Percentiles rank a stretch among this genome's conserved stretches.
Conservation (phyloP, 176 grass and related monocot species). For the Dactylis glomerata region DNA sequence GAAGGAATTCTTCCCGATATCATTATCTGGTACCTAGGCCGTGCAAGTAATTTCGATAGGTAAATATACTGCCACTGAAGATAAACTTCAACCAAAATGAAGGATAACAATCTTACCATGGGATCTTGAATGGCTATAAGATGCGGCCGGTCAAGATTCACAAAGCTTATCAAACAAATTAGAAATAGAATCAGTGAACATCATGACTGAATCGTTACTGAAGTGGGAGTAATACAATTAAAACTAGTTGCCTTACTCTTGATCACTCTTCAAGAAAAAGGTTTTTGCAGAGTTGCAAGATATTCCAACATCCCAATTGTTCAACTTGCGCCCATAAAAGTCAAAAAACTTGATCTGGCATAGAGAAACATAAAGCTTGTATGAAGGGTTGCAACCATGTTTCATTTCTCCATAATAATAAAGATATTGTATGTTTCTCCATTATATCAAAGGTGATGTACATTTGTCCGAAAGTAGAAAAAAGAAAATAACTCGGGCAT, state of each 20-base stretch:
- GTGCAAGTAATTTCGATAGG: constrained; percentile 20
- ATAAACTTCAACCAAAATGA: constrained; percentile 24
- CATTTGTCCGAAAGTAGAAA: background rate
- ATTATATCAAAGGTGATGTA: background rate
- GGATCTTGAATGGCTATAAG: constrained; percentile 91
- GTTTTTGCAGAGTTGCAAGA: constrained; percentile 73
- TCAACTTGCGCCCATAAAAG: constrained; percentile 90
- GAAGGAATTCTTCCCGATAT: constrained; percentile 94
- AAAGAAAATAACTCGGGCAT: background rate
- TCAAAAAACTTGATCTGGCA: constrained; percentile 90
- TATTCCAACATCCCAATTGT: constrained; percentile 77
- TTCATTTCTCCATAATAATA: constrained; percentile 3
- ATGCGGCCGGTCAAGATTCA: constrained; percentile 71
- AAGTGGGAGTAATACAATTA: background rate
- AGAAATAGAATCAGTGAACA: constrained; percentile 21
- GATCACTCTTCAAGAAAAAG: constrained; percentile 77
- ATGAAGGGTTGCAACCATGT: constrained; percentile 9
- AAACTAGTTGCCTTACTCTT: constrained; percentile 49
- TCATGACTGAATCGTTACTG: background rate
- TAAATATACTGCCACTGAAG: constrained; percentile 29
- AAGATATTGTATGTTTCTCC: background rate
- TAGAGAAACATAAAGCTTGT: constrained; percentile 6
- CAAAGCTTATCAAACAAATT: constrained; percentile 50
- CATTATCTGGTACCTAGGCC: constrained; percentile 78
- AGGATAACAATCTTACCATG: constrained; percentile 58